These are phyloP conservation scores for Halophytophthora polymorphica DNA, from an alignment of 352 stramenopile species.

Conservation along the genomic window DNA sequence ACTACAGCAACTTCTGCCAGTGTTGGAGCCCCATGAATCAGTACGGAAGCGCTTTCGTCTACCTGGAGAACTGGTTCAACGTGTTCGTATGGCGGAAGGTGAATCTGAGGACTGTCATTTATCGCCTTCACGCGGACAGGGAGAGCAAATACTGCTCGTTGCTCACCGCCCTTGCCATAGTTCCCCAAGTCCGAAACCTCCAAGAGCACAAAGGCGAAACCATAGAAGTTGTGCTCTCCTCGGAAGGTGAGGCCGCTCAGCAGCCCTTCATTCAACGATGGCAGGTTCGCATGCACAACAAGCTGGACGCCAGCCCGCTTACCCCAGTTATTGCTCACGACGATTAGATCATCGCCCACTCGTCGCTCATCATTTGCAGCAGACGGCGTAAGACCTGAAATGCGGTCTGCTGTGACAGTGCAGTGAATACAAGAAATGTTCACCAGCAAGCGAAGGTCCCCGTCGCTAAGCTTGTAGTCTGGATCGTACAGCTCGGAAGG, in stretches of 20 bases:
- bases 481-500: constrained; percentile 22
- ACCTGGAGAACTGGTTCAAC: constrained; percentile 33
- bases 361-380: background rate
- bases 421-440: constrained; percentile 43
- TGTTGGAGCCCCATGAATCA: constrained; percentile 37
- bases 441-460: constrained; percentile 26
- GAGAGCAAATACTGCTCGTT: constrained; percentile 30
- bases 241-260: constrained; percentile 38
- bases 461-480: constrained; percentile 8
- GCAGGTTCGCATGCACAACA: constrained; percentile 22
- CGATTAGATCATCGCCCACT: constrained; percentile 14
- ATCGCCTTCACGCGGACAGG: constrained; percentile 31
- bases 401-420: constrained; percentile 15
- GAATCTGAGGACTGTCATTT: constrained; percentile 38
- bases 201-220: constrained; percentile 36
- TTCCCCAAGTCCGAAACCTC: constrained; percentile 40
- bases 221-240: constrained; percentile 25
- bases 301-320: constrained; percentile 16
- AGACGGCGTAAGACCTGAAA: constrained; percentile 6
- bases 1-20: background rate
- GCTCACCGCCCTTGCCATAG: constrained; percentile 21
- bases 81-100: constrained; percentile 36
- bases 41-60: constrained; percentile 30
- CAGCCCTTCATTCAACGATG: constrained; percentile 32
- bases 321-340: constrained; percentile 8